Base-by-base conservation (phyloP, 805 yeast species). In the Barnettozyma sp. region DNA sequence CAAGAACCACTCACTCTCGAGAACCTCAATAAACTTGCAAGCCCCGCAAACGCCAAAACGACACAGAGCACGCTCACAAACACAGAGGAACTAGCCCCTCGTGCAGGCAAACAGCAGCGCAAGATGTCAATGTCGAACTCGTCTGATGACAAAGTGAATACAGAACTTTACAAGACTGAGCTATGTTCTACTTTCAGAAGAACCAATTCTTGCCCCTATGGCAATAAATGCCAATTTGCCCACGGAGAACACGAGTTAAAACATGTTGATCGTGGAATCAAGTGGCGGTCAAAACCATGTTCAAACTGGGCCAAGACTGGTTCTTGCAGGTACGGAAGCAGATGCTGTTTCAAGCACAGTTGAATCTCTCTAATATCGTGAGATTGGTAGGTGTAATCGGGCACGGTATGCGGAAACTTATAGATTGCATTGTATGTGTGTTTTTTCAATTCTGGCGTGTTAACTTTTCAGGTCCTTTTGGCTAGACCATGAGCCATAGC, bases 341-440 rank as follows among this genome's bases (percentile, higher is more conserved):
- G 97, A 53, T 87, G 97, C 58, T 85, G 95, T 54, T 87, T 88
- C 66, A 84, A 81, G 54, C 97, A 87, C 60, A 84, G 81, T 16
- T 27, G 18, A 27, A 28, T 14, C 11, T 14, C 10, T 14, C 31
- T 22, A 38, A n/a, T n/a, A n/a, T n/a, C n/a, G n/a, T n/a, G n/a
- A n/a, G n/a, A n/a, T n/a, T n/a, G n/a, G n/a, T n/a, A n/a, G n/a
- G n/a, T n/a, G n/a, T n/a, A n/a, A n/a, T n/a, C n/a, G n/a, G n/a
- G n/a, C n/a, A n/a, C n/a, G n/a, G n/a, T n/a, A n/a, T n/a, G 26
- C 34, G 14, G n/a, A 9, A 15, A 17, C 15, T 18, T 34, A 34
- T 15, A 34, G 36, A 26, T 28, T 21, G 17, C 27, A 12, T n/a
- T n/a, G n/a, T n/a, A n/a, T n/a, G n/a, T n/a, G n/a, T n/a, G n/a